These are phyloP conservation scores for Beta macrorhiza DNA, from an alignment of 179 eudicot genomes.

Conservation along the genomic window DNA sequence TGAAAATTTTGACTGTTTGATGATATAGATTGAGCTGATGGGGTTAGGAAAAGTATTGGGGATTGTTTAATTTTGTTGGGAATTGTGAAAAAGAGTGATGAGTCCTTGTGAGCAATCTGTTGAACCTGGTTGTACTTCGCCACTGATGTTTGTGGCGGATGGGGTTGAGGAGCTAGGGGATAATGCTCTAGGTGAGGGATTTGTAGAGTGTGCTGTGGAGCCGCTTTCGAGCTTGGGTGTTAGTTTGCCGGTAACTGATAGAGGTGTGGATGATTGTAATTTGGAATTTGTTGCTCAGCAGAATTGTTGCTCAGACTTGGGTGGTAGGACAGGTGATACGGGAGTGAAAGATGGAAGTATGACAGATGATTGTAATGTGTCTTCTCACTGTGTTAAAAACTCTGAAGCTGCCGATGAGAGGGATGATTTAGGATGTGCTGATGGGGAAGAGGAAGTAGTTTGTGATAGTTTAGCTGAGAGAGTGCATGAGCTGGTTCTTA, in stretches of 20 bases:
- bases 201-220: constrained; percentile 13
- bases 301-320: constrained; percentile 10
- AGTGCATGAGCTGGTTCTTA: constrained; percentile 21
- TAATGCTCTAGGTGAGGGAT: constrained; percentile 12
- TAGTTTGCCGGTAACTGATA: neutral
- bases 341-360: neutral
- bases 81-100: constrained; percentile 24
- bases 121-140: constrained; percentile 18
- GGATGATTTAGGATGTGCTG: constrained; percentile 14
- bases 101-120: constrained; percentile 26
- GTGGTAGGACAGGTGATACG: constrained; percentile 9
- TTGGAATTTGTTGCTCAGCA: constrained; percentile 20
- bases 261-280: constrained; percentile 1
- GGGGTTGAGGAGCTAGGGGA: constrained; percentile 15
- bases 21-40: constrained; percentile 23
- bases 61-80: constrained; percentile 21
- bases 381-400: constrained; percentile 13
- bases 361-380: constrained; percentile 3
- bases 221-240: constrained; percentile 11
- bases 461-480: constrained; percentile 15
- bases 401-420: neutral
- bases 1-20: constrained; percentile 18
- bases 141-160: constrained; percentile 15
- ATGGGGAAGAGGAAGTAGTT: constrained; percentile 9
- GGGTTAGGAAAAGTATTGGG: neutral